Conservation (phyloP, 2,329 filamentous ascomycete species). For the Penicillium thymicola region DNA sequence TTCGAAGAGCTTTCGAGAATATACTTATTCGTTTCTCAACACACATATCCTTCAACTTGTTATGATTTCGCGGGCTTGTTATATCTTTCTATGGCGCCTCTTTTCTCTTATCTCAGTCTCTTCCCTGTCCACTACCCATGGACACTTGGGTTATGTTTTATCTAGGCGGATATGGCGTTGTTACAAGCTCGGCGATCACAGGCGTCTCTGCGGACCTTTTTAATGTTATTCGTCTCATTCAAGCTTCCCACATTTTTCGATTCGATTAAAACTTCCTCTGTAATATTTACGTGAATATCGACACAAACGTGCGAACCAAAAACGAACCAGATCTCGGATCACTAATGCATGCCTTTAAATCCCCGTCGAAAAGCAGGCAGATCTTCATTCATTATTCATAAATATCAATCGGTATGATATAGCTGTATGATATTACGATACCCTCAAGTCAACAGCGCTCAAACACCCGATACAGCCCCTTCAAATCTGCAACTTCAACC, state of each 20-base stretch:
- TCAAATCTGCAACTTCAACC: slow-evolving; percentile 85
- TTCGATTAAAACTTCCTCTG: not conserved
- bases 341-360: not conserved
- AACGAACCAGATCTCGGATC: not conserved
- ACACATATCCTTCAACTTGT: not conserved
- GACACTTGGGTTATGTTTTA: slow-evolving; percentile 2
- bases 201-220: not conserved
- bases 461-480: slow-evolving; percentile 90
- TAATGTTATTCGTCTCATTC: not conserved
- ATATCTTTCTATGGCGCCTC: not conserved
- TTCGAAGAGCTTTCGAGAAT: not conserved
- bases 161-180: slow-evolving; percentile 1
- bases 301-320: too few species aligned
- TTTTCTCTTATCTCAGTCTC: not conserved
- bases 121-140: not conserved
- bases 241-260: not conserved
- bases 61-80: not conserved
- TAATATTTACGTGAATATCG: not conserved
- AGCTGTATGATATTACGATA: not conserved
- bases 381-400: slow-evolving; percentile 1
- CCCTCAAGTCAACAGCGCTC: slow-evolving; percentile 68
- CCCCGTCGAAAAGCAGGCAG: not conserved
- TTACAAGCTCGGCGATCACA: slow-evolving; percentile 4
- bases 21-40: not conserved
- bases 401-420: not conserved